Evolutionary conservation across 306 rosid genomes (phyloP), one percentile per base, ranked within the genome.

Genomic region (Urtica urens): DNA sequence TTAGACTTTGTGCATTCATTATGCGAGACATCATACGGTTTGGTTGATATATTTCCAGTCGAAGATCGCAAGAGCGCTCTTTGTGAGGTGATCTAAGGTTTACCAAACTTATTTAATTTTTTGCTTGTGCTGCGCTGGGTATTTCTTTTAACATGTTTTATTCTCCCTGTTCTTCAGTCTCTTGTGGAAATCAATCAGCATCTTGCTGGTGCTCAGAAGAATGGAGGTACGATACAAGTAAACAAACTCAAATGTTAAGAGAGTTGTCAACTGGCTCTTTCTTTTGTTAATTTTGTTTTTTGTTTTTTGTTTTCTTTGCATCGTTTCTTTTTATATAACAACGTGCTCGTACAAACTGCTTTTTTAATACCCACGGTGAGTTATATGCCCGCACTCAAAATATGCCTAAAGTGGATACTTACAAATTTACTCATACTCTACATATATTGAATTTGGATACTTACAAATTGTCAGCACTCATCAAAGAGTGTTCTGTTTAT

Each of bases 31-130:
- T 92, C 99, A 53, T 85, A 62, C 70, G 94, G 96, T 30, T 78
- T 92, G 72, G 96, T 92, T 73, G 99, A 92, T 69, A 76, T 92
- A 65, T 92, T 82, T 79, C 96, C 99, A 29, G 49, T 70, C 78
- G 96, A 92, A 72, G 99, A 86, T 76, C 99, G 99, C 61, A 92
- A 86, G 62, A 79, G 78, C 78, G 86, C 96, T 55, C 96, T 92
- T 55, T 63, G 66, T 55, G 99, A 92, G 99, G 99, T 92, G 53
- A 53, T 55, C 70, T 62, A 60, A 49, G 37, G 44, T 38, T 60
- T 65, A 39, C 67, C 56, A 35, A 47, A 49, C 48, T 62, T 46
- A 44, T 58, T 41, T 7, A 16, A 56, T 42, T 15, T 44, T 28
- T 14, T 25, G 11, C 5, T 40, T 10, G 35, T 57, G 17, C 15